Conservation (phyloP, 1,139 yeast genomes). For the Candida tropicalis region DNA sequence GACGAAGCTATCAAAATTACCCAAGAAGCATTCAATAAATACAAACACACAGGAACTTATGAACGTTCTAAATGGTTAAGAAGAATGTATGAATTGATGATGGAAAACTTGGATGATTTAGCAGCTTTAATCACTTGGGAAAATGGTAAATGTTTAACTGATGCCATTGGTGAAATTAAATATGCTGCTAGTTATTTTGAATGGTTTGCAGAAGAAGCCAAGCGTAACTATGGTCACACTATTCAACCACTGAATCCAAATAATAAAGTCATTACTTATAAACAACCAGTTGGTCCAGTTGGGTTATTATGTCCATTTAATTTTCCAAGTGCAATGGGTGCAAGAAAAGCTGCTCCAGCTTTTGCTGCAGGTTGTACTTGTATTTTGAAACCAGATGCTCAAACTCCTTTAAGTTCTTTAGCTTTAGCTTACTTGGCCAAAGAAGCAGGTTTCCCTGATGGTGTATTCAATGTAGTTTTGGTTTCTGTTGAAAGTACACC, state of each 20-base stretch:
- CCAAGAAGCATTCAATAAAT: constrained; percentile 57
- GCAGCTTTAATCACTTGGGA: constrained; percentile 47
- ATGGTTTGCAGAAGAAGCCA: constrained; percentile 50
- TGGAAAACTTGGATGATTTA: constrained; percentile 45
- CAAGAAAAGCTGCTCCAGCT: constrained; percentile 51
- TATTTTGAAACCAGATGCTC: constrained; percentile 49
- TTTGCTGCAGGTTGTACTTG: constrained; percentile 54
- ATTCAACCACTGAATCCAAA: constrained; percentile 42
- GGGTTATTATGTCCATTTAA: constrained; percentile 53
- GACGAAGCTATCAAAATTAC: constrained; percentile 67
- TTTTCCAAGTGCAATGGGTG: constrained; percentile 53
- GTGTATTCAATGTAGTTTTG: constrained; percentile 44
- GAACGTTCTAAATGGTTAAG: constrained; percentile 69
- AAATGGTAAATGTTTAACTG: constrained; percentile 45
- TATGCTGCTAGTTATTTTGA: constrained; percentile 49
- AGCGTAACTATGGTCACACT: constrained; percentile 43
- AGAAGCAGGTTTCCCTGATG: constrained; percentile 49
- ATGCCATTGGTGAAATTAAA: constrained; percentile 44
- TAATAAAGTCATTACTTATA: constrained; percentile 43
- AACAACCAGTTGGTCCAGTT: constrained; percentile 52
- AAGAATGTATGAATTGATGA: constrained; percentile 50
- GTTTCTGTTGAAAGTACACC: constrained; percentile 41
- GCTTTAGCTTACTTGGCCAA: constrained; percentile 48
- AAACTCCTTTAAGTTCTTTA: constrained; percentile 47
- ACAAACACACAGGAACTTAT: constrained; percentile 61